Percentiles rank a stretch among this genome's conserved stretches.
phyloP scores from a whole-genome alignment of 768 basidiomycete species.

The Kwoniella pini region DNA sequence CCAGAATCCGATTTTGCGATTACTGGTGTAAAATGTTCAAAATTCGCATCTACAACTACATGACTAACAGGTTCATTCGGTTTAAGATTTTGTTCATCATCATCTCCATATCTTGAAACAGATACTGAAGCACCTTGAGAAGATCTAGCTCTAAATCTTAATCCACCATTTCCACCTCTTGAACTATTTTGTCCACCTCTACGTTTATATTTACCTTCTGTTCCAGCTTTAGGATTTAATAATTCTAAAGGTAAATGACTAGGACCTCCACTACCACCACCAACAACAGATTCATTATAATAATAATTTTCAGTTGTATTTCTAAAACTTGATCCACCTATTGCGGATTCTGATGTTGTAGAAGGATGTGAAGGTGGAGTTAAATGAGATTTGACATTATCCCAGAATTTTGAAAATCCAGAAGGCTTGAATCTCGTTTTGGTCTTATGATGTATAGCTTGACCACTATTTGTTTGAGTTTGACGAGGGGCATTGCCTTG shows the following conservation, averaged over 20 bases:
- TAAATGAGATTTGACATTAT: conserved; percentile 32
- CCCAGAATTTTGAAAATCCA: conserved; percentile 25
- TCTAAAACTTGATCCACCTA: conserved; percentile 27
- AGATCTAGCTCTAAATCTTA: conserved; percentile 9
- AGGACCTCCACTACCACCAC: background rate
- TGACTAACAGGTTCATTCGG: conserved; percentile 42
- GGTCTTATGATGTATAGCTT: conserved; percentile 1
- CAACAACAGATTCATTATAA: conserved; percentile 15
- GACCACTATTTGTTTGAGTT: background rate
- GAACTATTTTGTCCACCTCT: background rate
- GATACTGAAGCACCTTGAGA: conserved; percentile 25
- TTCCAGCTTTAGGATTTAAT: conserved; percentile 33
- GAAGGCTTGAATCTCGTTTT: conserved; percentile 38
- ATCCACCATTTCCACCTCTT: conserved; percentile 15
- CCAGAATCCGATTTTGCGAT: conserved; percentile 47
- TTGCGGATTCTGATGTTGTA: conserved; percentile 49
- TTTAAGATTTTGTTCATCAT: conserved; percentile 34
- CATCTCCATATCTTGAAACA: conserved; percentile 41
- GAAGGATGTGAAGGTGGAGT: conserved; percentile 52
- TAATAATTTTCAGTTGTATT: conserved; percentile 33
- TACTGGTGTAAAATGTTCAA: conserved; percentile 45
- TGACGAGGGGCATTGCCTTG: background rate
- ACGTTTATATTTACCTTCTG: conserved; percentile 30
- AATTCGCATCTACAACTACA: conserved; percentile 50
- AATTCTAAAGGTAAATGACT: conserved; percentile 30